A percentile compares a stretch with the other conserved stretches of the same genome.
Conservation (phyloP, 768 basidiomycete genomes). For the Pleurotus djamor region DNA sequence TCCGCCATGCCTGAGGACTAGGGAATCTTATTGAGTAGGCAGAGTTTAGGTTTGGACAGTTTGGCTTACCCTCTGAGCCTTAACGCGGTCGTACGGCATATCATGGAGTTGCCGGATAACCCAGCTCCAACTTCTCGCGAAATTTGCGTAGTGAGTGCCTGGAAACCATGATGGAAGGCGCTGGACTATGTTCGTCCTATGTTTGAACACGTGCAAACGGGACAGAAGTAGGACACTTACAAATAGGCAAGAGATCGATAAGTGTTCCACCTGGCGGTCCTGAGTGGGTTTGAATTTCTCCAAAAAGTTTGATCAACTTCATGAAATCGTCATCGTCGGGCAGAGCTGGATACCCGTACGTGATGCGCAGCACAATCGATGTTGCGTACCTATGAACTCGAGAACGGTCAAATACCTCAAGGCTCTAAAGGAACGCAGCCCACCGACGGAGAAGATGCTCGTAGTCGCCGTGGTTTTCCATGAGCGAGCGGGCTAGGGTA, state of each 20-base stretch:
- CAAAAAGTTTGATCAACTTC: conserved; percentile 1
- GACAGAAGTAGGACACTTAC: conserved; percentile 1
- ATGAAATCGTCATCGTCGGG: conserved; percentile 14
- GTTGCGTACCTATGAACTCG: conserved; percentile 12
- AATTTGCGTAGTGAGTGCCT: conserved; percentile 1
- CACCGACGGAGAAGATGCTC: background rate
- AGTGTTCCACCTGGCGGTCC: conserved; percentile 10
- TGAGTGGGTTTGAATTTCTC: background rate
- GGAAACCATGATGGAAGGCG: conserved; percentile 7
- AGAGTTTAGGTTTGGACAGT: background rate
- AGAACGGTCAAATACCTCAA: background rate
- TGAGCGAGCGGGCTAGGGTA: background rate
- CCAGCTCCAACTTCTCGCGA: conserved; percentile 1
- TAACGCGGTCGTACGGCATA: conserved; percentile 2
- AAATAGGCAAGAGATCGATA: conserved; percentile 13
- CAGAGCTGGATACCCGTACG: conserved; percentile 14
- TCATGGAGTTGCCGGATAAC: background rate
- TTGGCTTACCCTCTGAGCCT: background rate
- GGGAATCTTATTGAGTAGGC: background rate
- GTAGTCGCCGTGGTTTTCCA: background rate
- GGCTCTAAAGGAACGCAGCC: background rate
- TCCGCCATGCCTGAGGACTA: background rate
- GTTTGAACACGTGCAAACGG: background rate
- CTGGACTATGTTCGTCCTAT: background rate
- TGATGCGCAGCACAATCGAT: conserved; percentile 12